Base-by-base conservation (phyloP, 331 rosid genomes). In the Pyracantha coccinea region DNA sequence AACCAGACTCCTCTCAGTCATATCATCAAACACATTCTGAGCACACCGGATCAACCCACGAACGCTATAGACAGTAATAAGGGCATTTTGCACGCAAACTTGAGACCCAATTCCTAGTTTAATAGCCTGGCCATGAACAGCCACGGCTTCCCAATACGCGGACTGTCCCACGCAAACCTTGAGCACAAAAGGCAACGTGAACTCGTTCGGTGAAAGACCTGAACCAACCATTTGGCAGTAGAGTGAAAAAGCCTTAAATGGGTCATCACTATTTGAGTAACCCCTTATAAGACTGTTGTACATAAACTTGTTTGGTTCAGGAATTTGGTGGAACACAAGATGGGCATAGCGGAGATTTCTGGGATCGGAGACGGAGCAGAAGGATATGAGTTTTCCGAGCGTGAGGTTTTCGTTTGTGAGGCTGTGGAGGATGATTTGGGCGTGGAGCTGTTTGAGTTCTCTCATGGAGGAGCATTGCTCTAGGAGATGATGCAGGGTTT, bases 181-280 rank as follows among this genome's bases (percentile, higher is more conserved):
- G 19, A 92, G 60, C 54, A 88, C 91, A 84, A 85, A 92, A 5
- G 96, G 97, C 38, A 92, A 66, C 1, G 96, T 87, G 69, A 92
- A 92, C 32, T 85, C 87, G 28, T 88, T 92, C 10, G 96, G 96
- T 2, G 74, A 69, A 72, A 79, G 68, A 17, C 92, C 89, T 7
- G 85, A 81, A 45, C 68, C 6, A 31, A 85, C 50, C 97, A 92
- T 88, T 68, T 73, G 77, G 47, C 83, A 77, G 82, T 85, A 90
- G 0, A 92, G 85, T 23, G 73, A 67, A 70, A 88, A 54, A 7
- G 88, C 78, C 69, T 41, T 77, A 2, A 50, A n/a, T 38, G 88
- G 85, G 68, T 88, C 78, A 67, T 73, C 62, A 17, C 78, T 78
- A 75, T 82, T 82, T 16, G 89, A 86, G 87, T 87, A 86, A 17